phyloP scores from a whole-genome alignment of 176 grass and related monocot genomes.

The Ensete glaucum region DNA sequence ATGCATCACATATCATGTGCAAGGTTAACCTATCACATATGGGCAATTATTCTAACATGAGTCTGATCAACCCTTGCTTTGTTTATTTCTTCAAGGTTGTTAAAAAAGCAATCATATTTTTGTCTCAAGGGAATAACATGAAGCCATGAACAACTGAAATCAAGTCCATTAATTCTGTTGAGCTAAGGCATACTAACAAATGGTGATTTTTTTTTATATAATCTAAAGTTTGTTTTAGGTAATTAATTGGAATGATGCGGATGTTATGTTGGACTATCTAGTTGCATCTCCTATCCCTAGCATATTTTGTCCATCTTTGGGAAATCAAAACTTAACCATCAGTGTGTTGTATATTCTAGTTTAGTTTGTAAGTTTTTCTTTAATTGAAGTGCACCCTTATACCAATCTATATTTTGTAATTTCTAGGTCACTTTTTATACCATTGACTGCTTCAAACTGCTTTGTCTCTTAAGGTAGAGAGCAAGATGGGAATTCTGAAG shows the following conservation, averaged over 20 bases:
- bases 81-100: background rate
- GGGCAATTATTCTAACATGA: background rate
- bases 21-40: background rate
- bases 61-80: background rate
- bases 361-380: too few species aligned
- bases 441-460: background rate
- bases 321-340: background rate
- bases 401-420: too few species aligned
- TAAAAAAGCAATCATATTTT: background rate
- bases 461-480: background rate
- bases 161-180: background rate
- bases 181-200: background rate
- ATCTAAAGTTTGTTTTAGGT: background rate
- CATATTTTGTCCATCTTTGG: background rate
- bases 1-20: background rate
- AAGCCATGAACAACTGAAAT: background rate
- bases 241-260: background rate
- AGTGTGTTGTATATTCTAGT: too few species aligned
- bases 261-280: too few species aligned
- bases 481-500: slow-evolving; percentile 44
- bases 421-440: background rate
- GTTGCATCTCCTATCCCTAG: background rate
- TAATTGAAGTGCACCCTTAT: too few species aligned
- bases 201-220: background rate
- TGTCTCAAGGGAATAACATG: background rate